Percentiles rank a stretch among this genome's conserved stretches.
phyloP scores from a whole-genome alignment of 495 filamentous ascomycete genomes.

The Penicillium canescens region DNA sequence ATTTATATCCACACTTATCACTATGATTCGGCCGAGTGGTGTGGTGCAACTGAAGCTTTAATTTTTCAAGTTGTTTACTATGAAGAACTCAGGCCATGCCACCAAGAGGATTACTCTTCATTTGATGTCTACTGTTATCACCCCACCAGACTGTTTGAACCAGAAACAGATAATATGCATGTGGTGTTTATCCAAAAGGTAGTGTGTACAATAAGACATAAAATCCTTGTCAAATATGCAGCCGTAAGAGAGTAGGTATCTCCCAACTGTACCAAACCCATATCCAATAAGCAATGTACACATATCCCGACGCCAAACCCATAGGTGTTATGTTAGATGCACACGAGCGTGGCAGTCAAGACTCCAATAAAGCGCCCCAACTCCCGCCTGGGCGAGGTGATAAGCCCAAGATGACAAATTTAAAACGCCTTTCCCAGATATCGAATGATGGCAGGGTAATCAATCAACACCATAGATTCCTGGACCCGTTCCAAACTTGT shows the following conservation, averaged over 20 bases:
- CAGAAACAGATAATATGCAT: background rate
- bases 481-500: constrained; percentile 4
- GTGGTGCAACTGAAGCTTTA: background rate
- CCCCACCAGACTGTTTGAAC: too few species aligned
- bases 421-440: constrained; percentile 6
- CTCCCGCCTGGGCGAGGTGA: background rate
- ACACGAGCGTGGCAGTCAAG: constrained; percentile 2
- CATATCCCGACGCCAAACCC: constrained; percentile 17
- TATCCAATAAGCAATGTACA: constrained; percentile 20
- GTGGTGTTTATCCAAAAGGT: constrained; percentile 3
- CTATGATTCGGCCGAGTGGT: background rate
- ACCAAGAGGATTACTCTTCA: too few species aligned
- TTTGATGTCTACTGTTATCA: too few species aligned
- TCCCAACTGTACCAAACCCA: constrained; percentile 12
- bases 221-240: constrained; percentile 1
- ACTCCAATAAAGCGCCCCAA: constrained; percentile 5
- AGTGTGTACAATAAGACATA: constrained; percentile 11
- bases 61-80: too few species aligned
- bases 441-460: background rate
- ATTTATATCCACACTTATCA: background rate
- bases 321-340: constrained; percentile 9
- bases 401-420: background rate
- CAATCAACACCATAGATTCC: background rate
- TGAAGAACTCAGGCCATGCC: too few species aligned
- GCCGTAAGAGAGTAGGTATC: too few species aligned